Conservation (phyloP, 139 green algal genomes). For the Yamagishiella unicocca region DNA sequence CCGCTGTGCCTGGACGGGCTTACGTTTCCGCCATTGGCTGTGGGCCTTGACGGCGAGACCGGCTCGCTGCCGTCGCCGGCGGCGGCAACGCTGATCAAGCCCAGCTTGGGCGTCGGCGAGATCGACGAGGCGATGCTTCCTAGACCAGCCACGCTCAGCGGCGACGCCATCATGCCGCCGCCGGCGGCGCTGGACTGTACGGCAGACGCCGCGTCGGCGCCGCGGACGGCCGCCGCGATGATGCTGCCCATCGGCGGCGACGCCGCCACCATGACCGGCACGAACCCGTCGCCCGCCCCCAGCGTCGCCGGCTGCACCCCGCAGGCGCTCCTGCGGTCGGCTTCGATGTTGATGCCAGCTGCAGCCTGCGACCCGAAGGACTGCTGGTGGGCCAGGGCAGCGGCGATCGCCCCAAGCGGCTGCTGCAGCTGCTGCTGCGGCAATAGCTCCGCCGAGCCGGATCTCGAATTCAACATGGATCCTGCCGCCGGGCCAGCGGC, state of each 20-base stretch:
- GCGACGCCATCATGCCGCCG: neutral
- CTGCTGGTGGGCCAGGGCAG: too few relatives aligned
- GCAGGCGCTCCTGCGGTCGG: neutral
- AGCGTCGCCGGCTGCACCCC: neutral
- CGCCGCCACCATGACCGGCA: neutral
- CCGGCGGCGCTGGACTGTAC: neutral
- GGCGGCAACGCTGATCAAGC: neutral
- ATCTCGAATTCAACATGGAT: too few relatives aligned
- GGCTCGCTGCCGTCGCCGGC: neutral
- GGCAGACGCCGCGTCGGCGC: neutral
- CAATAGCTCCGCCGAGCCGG: too few relatives aligned
- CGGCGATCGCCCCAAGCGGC: neutral
- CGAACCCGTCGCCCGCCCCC: neutral
- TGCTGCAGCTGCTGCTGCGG: too few relatives aligned
- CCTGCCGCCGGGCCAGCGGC: neutral
- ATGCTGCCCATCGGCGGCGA: neutral
- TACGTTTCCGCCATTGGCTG: too few relatives aligned
- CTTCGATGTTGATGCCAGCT: too few relatives aligned
- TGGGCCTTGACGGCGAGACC: too few relatives aligned
- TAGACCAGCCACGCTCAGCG: neutral
- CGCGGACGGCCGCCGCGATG: slow-evolving; percentile 1
- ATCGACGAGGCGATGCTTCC: slow-evolving; percentile 10
- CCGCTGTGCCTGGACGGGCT: neutral
- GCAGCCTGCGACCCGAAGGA: too few relatives aligned
- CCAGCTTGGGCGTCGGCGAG: neutral